Base-by-base conservation (phyloP, 257 asterid genomes). In the Thymus mandschuricus region DNA sequence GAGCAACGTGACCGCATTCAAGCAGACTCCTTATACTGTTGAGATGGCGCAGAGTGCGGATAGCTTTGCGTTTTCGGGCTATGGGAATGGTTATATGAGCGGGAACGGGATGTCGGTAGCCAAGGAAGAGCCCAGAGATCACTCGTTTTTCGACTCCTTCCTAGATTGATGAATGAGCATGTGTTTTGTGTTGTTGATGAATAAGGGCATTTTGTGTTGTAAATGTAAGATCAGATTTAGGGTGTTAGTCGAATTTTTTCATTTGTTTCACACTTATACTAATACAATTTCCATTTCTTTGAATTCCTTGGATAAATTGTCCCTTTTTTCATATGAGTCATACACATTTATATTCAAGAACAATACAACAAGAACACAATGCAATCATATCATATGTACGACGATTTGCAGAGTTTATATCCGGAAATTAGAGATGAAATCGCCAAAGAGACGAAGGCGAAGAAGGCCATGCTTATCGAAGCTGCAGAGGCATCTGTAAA, bases 111-210 rank as follows among this genome's bases (percentile, higher is more conserved):
- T 38, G 54, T 70, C 81, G 21, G 29, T 71, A n/a, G 82, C 90
- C 55, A 93, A 88, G 80, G 88, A 91, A 75, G 97, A 93, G 69
- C 98, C 97, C 35, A 83, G 81, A 69, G 98, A 93, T 52, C 86
- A 86, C 81, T 72, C 84, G 0, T 88, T 83, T 78, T 91, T 86
- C 55, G 81, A 75, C 73, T 77, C 88, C 21, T 89, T 87, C 73
- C 81, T 88, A 0, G 83, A 79, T 77, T 87, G 81, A 84, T 38
- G 41, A 4, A 38, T 35, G 29, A 38, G 44, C 72, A 71, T 64
- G 31, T 51, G 33, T 41, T n/a, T 35, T 57, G 62, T 30, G 38
- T 4, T 34, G 29, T 33, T 33, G 13, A 61, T 15, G 45, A 31
- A 5, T n/a, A 2, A 51, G 33, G 10, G 44, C 44, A 28, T 71